Base-by-base conservation (phyloP, 106 monocot species). In the Xerophyta viscosa region DNA sequence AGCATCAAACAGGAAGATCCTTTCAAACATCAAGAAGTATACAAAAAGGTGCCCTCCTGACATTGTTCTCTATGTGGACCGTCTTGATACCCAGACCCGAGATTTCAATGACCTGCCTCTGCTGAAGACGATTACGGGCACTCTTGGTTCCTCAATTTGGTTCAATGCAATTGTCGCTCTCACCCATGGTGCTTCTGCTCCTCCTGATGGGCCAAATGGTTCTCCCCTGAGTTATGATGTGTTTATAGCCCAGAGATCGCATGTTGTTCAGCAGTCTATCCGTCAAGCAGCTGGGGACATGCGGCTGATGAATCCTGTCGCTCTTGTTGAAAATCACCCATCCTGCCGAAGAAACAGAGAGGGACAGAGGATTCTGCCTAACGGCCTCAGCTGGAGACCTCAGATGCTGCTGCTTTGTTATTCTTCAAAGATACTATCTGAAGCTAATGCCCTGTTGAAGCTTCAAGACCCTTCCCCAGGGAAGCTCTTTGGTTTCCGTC, bases 101-200 rank as follows among this genome's bases (percentile, higher is more conserved):
- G 94, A 96, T 76, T 65, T 84, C 30, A 85, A 88, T 60, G 94
- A 96, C 66, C 50, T 88, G 63, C 88, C 94, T 58, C 55, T 96
- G 20, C 46, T 96, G 30, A 74, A 53, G 29, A 71, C 81, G 0
- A 89, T 96, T 44, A 76, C 84, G 17, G 63, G 47, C 51, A 52
- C 63, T 21, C 60, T 88, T 20, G 94, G 88, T 25, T 70, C 88
- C 10, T 81, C 94, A 14, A 85, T 85, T 31, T 94, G 94, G 94
- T 85, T 82, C 54, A 96, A 88, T 54, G 78, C 94, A 17, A 89
- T 96, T 56, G 83, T 94, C 61, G 80, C 78, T 62, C 73, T 96
- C 26, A 85, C 88, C 0, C 88, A 88, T 71, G 94, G 77, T 54
- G 84, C 81, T 55, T 75, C 84, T 22, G 81, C 94, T 37, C 94